A percentile compares a stretch with the other conserved stretches of the same genome.
Evolutionary conservation across 225 moss, liverwort and hornwort genomes (phyloP).

Genomic region (Physcomitrium patens): DNA sequence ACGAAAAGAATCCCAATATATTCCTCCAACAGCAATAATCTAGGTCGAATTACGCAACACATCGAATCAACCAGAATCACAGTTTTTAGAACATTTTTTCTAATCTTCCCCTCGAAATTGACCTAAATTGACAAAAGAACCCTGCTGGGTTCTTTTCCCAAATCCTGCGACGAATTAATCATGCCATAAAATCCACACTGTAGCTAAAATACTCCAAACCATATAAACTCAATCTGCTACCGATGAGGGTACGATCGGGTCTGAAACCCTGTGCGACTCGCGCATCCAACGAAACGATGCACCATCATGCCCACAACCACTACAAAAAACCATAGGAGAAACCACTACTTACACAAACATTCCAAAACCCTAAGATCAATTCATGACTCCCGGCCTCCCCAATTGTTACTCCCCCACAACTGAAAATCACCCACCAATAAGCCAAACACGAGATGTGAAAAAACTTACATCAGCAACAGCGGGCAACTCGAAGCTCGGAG

Average conservation of each 20-base stretch:
- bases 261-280: neutral
- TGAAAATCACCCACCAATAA: neutral
- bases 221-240: neutral
- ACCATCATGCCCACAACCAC: neutral
- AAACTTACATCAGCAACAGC: slow-evolving; percentile 64
- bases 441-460: neutral
- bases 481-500: slow-evolving; percentile 65
- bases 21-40: neutral
- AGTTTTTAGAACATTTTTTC: neutral
- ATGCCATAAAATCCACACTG: neutral
- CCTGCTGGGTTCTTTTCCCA: neutral
- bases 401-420: neutral
- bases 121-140: neutral
- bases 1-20: neutral
- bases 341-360: neutral
- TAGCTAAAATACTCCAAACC: neutral
- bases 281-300: neutral
- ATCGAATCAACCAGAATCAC: neutral
- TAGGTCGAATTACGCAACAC: neutral
- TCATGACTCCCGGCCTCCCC: neutral
- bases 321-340: neutral
- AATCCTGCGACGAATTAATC: neutral
- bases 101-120: no score
- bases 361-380: neutral
- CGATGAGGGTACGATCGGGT: neutral